A percentile compares a stretch with the other conserved stretches of the same genome.
phyloP scores from a whole-genome alignment of 306 rosid genomes.

The Dryas octopetala region DNA sequence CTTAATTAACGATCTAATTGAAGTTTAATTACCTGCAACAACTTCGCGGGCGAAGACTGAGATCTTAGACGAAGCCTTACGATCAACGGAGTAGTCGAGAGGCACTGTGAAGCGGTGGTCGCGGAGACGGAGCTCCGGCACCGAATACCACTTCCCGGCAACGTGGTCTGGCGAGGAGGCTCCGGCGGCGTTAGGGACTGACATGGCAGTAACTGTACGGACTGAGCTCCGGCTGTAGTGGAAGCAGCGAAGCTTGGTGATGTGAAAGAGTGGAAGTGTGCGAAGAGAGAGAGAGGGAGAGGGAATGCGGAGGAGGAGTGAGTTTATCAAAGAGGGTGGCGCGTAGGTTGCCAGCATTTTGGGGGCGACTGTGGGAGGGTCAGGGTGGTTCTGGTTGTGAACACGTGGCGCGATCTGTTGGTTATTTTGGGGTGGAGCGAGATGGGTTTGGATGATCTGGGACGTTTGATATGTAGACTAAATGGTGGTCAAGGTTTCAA shows the following conservation, averaged over 20 bases:
- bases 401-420: not conserved
- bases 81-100: conserved; percentile 56
- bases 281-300: conserved; percentile 6
- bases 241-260: conserved; percentile 22
- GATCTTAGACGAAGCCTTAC: conserved; percentile 48
- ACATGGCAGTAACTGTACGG: conserved; percentile 36
- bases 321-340: conserved; percentile 27
- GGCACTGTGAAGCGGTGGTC: conserved; percentile 76
- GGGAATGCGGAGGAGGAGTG: conserved; percentile 20
- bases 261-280: conserved; percentile 19
- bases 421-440: not conserved
- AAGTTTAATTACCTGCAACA: conserved; percentile 55
- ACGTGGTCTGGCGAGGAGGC: conserved; percentile 51
- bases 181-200: conserved; percentile 1
- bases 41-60: conserved; percentile 92
- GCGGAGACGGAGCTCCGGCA: conserved; percentile 84
- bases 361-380: not conserved
- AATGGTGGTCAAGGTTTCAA: too few relatives aligned
- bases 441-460: not conserved
- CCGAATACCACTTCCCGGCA: conserved; percentile 68
- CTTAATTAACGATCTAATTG: not conserved
- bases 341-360: conserved; percentile 38
- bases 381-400: not conserved
- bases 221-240: conserved; percentile 22
- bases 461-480: too few relatives aligned